Evolutionary conservation across 306 rosid species (phyloP), one percentile per base, ranked within the genome.

Genomic region (Carpinus fangiana): DNA sequence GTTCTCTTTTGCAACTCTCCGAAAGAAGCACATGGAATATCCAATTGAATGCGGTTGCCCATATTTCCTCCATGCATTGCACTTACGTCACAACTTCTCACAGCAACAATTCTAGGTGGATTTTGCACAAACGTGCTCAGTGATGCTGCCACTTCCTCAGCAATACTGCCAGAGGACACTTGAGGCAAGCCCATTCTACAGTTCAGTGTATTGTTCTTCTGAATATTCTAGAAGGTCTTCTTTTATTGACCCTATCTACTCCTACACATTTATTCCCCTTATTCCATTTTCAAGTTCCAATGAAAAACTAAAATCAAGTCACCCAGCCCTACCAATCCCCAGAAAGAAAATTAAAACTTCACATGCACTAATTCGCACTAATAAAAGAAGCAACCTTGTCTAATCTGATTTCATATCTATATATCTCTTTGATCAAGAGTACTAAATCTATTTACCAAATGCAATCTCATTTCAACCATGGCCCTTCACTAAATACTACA

Each of bases 111-210:
- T 79, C 83, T 75, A 16, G 87, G 78, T 14, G 79, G 83, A 73
- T 73, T 78, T 83, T 87, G 91, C 82, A 81, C 83, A 78, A 88
- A 84, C 71, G 88, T 79, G 80, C 89, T 79, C 60, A 76, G 74
- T 1, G 97, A 86, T 55, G 87, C 82, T 67, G 88, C 85, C 80
- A 83, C 79, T 84, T 90, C 96, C 84, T 92, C 96, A 14, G 82
- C 87, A 80, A 84, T 62, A 80, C 82, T 76, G 72, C 88, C 70
- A 31, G 91, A 81, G 79, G 92, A 61, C 74, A 85, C 83, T 51
- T 92, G 91, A 60, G 96, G 91, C 62, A 90, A 86, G 45, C 96
- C 93, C 96, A 89, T 92, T 78, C 84, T 78, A 77, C 47, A 26
- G 73, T 73, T 26, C 41, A 56, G 48, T 48, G 75, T 3, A 73